Base-by-base conservation (phyloP, 352 stramenopile species). In the Saprolegnia parasitica region DNA sequence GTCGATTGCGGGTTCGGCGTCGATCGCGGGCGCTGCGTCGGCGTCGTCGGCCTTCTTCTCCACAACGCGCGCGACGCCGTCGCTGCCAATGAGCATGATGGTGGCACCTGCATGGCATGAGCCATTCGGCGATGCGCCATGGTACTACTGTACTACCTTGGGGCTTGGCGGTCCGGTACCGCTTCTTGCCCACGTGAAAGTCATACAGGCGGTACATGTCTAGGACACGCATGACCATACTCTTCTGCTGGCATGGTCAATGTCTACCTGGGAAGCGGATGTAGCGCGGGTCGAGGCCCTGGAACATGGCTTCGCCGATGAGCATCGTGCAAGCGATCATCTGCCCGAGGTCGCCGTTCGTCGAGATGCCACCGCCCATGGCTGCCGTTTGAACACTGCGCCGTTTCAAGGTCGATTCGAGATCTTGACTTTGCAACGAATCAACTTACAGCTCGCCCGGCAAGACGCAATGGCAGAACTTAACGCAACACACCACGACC, bases 311-410 rank as follows among this genome's bases (percentile, higher is more conserved):
- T 61, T 93, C 81, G 8, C 83, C 85, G 11, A 93, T 79, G 67
- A 93, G 78, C 81, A 91, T 93, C 37, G 83, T 93, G 72, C 83
- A 91, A 42, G 85, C 85, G 62, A 93, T 83, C 83, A 91, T 91
- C 72, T 93, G 85, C 77, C 88, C 81, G 63, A 93, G 87, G 2
- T 80, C 81, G 15, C 78, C 74, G 52, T 90, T 79, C 32, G 79
- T 90, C 11, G 85, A 93, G 46, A 83, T 81, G 8, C 81, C 85
- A 0, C 73, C 83, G 18, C 85, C 85, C 85, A 93, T 93, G 0
- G 42, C 42, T 15, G 11, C 42, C 13, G 42, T 49, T 49, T 49
- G 11, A 2, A 4, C 42, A n/a, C 42, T 49, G 42, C 13, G 13
- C 42, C 13, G 11, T 49, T n/a, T 49, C 42, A n/a, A n/a, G 42